Conservation (phyloP, 2,329 filamentous ascomycete species). For the Bisporella sp. region DNA sequence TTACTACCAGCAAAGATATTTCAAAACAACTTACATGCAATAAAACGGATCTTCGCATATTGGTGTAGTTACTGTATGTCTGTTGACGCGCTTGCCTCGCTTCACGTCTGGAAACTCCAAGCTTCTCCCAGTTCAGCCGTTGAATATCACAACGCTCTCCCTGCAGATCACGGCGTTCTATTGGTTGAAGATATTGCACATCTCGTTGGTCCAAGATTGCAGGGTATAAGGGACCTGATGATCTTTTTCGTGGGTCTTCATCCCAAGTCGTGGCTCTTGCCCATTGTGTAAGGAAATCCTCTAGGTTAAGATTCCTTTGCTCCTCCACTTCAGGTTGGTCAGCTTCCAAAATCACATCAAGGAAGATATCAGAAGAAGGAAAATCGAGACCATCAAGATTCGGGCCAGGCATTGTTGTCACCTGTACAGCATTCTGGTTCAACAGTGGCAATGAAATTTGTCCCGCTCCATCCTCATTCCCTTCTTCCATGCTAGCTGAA, state of each 20-base stretch:
- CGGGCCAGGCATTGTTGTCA: too few species aligned
- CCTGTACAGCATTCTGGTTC: too few species aligned
- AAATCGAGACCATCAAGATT: too few species aligned
- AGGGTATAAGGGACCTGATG: conserved; percentile 12
- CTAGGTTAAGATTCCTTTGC: conserved; percentile 40
- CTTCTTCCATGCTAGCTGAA: too few species aligned
- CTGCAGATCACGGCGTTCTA: conserved; percentile 40
- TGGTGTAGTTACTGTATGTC: conserved; percentile 53
- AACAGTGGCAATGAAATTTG: too few species aligned
- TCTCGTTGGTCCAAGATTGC: conserved; percentile 14
- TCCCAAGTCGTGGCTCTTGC: conserved; percentile 5
- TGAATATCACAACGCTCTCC: conserved; percentile 53
- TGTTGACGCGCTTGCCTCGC: conserved; percentile 40
- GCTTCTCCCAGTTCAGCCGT: conserved; percentile 48
- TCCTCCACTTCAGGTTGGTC: conserved; percentile 25
- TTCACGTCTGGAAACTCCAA: conserved; percentile 42
- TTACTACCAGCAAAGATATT: too few species aligned
- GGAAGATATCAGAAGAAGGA: not conserved
- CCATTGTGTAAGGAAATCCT: conserved; percentile 46
- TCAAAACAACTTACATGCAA: conserved; percentile 33
- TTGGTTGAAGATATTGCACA: conserved; percentile 14
- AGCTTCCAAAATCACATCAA: conserved; percentile 19
- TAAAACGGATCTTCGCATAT: conserved; percentile 26
- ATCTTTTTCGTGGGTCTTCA: conserved; percentile 5
- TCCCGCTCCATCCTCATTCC: too few species aligned